A percentile compares a stretch with the other conserved stretches of the same genome.
phyloP scores from a whole-genome alignment of 805 yeast species.

The Henningerozyma blattae region DNA sequence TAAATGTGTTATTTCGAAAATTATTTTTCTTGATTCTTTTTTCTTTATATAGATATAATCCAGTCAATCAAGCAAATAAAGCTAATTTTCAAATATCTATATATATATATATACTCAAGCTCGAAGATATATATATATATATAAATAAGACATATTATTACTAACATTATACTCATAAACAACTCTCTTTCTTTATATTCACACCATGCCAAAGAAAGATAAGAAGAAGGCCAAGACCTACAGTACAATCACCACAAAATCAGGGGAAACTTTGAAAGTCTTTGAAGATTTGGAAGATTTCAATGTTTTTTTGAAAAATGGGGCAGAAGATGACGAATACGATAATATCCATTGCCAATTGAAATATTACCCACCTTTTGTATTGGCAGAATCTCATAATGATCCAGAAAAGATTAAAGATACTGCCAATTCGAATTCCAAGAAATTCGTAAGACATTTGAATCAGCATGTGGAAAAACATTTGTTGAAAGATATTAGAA shows the following conservation, averaged over 20 bases:
- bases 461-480: conserved; percentile 68
- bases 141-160: too few relatives aligned
- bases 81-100: too few relatives aligned
- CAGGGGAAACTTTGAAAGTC: conserved; percentile 23
- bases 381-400: conserved; percentile 51
- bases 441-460: conserved; percentile 60
- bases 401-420: conserved; percentile 63
- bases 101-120: too few relatives aligned
- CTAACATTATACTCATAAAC: too few relatives aligned
- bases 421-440: conserved; percentile 57
- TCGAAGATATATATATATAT: too few relatives aligned
- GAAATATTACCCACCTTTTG: conserved; percentile 63
- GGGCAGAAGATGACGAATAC: conserved; percentile 65
- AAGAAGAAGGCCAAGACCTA: conserved; percentile 22
- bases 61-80: too few relatives aligned
- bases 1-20: too few relatives aligned
- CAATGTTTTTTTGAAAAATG: conserved; percentile 54
- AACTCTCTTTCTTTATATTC: too few relatives aligned
- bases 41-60: too few relatives aligned
- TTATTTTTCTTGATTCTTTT: too few relatives aligned
- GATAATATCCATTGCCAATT: conserved; percentile 58
- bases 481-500: conserved; percentile 51
- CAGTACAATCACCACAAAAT: conserved; percentile 16
- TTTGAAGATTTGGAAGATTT: conserved; percentile 56
- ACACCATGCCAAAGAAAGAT: conserved; percentile 18